Evolutionary conservation across 2,329 filamentous ascomycete genomes (phyloP), one percentile per base, ranked within the genome.

Genomic region (Colletotrichum higginsianum): DNA sequence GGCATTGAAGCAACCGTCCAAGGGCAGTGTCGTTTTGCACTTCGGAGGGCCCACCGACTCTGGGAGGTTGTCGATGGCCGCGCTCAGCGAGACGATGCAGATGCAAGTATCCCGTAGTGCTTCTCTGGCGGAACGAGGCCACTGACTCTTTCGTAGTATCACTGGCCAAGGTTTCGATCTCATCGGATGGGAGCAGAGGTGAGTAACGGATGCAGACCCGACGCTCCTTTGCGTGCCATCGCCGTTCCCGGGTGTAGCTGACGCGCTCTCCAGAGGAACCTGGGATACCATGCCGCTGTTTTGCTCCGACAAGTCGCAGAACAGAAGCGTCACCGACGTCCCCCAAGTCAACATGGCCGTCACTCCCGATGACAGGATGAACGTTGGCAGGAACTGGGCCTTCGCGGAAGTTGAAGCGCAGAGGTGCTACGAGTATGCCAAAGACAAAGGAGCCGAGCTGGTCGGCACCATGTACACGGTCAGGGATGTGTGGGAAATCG

Each of bases 1-100:
- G 1, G 81, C 82, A 0, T 64, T 74, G 2, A 76, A 76, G 7
- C 53, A 78, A 44, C 78, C 80, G 0, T 76, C 75, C 2, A 79
- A 79, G 38, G 82, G 83, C 2, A 83, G 78, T 53, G 80, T 85
- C 47, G 70, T 84, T 3, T 76, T 82, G 61, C 83, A 85, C 73
- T 82, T 82, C 26, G 82, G 82, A 9, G 82, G 82, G 0, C 82
- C 82, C 7, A 30, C 30, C 1, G 81, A 81, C 15, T 15, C n/a
- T 2, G 15, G 12, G 13, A 15, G 18, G n/a, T 18, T 11, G 4
- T 3, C 21, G 11, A 52, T 23, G 3, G 16, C 65, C 13, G n/a
- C 26, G 3, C 16, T 12, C 13, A 52, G 50, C 12, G 60, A 49
- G n/a, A 6, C 7, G 4, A 21, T 63, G n/a, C n/a, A 16, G 4